Percentiles rank a stretch among this genome's conserved stretches.
Evolutionary conservation across 1,284 basidiomycete species (phyloP).

Genomic region (Trichosporon sp.): DNA sequence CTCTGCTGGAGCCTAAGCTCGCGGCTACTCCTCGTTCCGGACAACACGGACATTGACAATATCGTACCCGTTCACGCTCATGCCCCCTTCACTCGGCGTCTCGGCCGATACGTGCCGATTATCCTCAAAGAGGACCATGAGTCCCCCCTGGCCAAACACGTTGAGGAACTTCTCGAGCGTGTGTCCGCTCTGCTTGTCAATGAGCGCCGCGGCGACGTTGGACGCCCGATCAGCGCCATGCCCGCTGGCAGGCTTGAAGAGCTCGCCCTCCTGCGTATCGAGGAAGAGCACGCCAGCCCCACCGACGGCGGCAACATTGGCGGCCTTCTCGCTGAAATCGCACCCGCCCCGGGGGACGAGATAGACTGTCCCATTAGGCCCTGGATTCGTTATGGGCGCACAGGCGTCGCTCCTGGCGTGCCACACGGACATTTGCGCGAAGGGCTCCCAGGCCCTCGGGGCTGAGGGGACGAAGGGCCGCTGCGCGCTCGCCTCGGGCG

Average conservation of each 20-base stretch:
- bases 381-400: background rate
- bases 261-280: slow-evolving; percentile 35
- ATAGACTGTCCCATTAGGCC: slow-evolving; percentile 14
- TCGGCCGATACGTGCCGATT: background rate
- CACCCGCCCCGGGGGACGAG: slow-evolving; percentile 59
- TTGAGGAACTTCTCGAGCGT: background rate
- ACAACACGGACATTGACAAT: background rate
- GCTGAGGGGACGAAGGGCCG: slow-evolving; percentile 1
- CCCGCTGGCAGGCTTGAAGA: slow-evolving; percentile 38
- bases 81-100: background rate
- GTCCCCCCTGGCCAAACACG: background rate
- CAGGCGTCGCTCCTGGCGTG: slow-evolving; percentile 17
- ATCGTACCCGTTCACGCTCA: background rate
- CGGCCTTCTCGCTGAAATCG: slow-evolving; percentile 73
- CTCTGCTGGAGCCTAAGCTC: too few relatives aligned
- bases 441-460: background rate
- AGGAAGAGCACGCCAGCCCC: slow-evolving; percentile 69
- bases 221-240: slow-evolving; percentile 11
- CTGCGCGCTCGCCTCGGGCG: background rate
- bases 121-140: background rate
- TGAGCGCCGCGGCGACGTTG: background rate
- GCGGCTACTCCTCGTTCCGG: background rate
- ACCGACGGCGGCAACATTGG: slow-evolving; percentile 58
- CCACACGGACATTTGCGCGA: slow-evolving; percentile 15
- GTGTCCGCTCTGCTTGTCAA: background rate